Percentiles rank a stretch among this genome's conserved stretches.
Evolutionary conservation across 2,329 filamentous ascomycete genomes (phyloP).

Genomic region (Penicillium sp.): DNA sequence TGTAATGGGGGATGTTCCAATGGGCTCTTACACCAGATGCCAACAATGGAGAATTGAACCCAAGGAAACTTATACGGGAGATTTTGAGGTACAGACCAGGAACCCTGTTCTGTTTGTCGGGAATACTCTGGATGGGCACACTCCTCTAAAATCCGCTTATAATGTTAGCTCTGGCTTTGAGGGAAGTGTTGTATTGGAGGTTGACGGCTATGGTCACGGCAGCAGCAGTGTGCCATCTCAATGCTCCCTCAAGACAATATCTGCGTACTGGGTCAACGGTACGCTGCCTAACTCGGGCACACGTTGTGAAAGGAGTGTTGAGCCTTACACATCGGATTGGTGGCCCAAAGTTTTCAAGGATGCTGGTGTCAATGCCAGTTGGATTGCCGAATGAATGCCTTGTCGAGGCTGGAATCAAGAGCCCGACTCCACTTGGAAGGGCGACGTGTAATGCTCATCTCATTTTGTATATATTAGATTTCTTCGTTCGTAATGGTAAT

Average conservation of each 20-base stretch:
- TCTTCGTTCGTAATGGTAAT: not conserved
- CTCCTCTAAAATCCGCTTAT: constrained; percentile 29
- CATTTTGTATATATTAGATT: no score
- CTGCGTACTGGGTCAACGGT: constrained; percentile 14
- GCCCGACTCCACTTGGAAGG: not conserved
- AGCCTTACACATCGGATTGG: constrained; percentile 5
- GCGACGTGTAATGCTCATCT: no score
- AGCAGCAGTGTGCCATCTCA: not conserved
- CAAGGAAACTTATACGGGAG: constrained; percentile 19
- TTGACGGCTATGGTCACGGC: constrained; percentile 27
- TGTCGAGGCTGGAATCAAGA: not conserved
- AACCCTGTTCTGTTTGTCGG: constrained; percentile 33
- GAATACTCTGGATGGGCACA: constrained; percentile 31
- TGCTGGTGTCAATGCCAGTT: constrained; percentile 10
- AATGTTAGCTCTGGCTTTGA: constrained; percentile 30
- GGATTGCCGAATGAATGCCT: not conserved
- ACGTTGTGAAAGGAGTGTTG: not conserved
- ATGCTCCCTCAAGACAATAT: constrained; percentile 7
- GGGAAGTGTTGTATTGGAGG: constrained; percentile 31
- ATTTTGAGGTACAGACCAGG: constrained; percentile 28
- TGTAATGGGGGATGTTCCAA: constrained; percentile 7
- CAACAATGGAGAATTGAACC: constrained; percentile 19
- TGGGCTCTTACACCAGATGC: constrained; percentile 11
- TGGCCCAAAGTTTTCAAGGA: constrained; percentile 5
- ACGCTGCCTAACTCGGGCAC: constrained; percentile 8